Percentiles rank a stretch among this genome's conserved stretches.
phyloP scores from a whole-genome alignment of 2,329 filamentous ascomycete genomes.

The Penicillium olsonii region DNA sequence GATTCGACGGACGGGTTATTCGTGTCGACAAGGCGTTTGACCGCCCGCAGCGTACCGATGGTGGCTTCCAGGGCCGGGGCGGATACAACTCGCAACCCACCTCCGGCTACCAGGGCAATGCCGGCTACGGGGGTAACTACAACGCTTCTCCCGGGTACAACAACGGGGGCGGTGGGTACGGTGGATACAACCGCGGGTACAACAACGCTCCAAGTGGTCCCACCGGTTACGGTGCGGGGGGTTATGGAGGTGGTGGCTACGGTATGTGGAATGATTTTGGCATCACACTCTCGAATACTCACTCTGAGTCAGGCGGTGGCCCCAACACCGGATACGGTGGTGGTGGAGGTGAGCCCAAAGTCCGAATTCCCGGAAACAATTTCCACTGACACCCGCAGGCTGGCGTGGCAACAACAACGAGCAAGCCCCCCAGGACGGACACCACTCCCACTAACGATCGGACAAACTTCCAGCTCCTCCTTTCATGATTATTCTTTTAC shows the following conservation, averaged over 20 bases:
- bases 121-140: constrained; percentile 30
- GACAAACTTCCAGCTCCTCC: background rate
- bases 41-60: constrained; percentile 62
- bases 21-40: constrained; percentile 96
- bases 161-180: constrained; percentile 28
- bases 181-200: constrained; percentile 34
- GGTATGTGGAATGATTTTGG: constrained; percentile 21
- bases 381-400: constrained; percentile 19
- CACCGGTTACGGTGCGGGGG: constrained; percentile 27
- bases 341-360: constrained; percentile 23
- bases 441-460: constrained; percentile 11
- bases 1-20: constrained; percentile 91
- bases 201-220: constrained; percentile 10
- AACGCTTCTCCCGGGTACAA: background rate
- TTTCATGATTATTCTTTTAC: background rate
- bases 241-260: constrained; percentile 34
- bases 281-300: background rate
- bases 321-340: constrained; percentile 31
- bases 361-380: background rate
- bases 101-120: constrained; percentile 36
- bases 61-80: constrained; percentile 48
- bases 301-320: constrained; percentile 20
- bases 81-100: constrained; percentile 46
- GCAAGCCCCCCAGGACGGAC: constrained; percentile 20
- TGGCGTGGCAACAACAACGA: constrained; percentile 25